Evolutionary conservation across 306 rosid species (phyloP).

Genomic region (Cercis canadensis): DNA sequence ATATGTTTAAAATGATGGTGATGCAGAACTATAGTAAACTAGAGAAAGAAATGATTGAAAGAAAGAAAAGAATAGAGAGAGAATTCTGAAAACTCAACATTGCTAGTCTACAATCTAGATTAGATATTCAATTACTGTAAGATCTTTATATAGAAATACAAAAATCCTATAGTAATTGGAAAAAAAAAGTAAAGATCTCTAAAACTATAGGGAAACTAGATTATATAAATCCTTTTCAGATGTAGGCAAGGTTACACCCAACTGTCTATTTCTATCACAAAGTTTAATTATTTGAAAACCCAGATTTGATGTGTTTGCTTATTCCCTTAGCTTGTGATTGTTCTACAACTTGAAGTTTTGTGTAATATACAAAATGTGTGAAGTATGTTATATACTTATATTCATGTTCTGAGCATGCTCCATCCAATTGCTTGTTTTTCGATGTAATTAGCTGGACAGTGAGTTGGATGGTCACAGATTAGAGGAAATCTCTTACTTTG

Average conservation of each 20-base stretch:
- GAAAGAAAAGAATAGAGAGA: too few species aligned
- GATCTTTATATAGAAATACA: background rate
- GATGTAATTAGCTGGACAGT: too few species aligned
- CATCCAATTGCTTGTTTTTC: too few species aligned
- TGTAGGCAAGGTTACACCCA: too few species aligned
- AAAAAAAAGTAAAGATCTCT: slow-evolving; percentile 8
- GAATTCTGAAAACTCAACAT: too few species aligned
- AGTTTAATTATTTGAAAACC: background rate
- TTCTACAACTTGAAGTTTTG: too few species aligned
- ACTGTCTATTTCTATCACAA: background rate
- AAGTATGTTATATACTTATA: too few species aligned
- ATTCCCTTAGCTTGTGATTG: too few species aligned
- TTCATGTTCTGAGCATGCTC: too few species aligned
- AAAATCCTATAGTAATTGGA: background rate
- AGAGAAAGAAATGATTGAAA: slow-evolving; percentile 10
- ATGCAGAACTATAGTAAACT: background rate
- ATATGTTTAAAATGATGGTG: background rate
- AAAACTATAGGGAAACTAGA: slow-evolving; percentile 2
- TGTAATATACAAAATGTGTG: too few species aligned
- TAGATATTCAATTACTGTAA: slow-evolving; percentile 11
- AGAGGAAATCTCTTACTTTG: background rate
- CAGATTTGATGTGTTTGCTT: background rate
- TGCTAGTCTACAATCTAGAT: too few species aligned
- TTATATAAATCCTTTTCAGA: too few species aligned
- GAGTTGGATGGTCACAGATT: background rate